Conservation (phyloP, 306 rosid genomes). For the Dalbergia oliveri region DNA sequence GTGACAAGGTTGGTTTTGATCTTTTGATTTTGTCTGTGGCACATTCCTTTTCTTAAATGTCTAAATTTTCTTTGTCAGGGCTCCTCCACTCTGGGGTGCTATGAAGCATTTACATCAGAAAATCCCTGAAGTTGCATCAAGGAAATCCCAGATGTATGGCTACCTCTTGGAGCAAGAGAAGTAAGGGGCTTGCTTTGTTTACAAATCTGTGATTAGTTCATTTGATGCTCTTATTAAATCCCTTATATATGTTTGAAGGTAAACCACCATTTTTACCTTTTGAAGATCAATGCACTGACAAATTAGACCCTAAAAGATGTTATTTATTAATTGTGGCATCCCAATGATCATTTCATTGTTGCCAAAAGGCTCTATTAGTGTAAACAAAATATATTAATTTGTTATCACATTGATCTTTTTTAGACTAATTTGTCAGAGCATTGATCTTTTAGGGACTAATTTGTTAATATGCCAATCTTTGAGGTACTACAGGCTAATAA, state of each 20-base stretch:
- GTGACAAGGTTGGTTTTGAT: conserved; percentile 75
- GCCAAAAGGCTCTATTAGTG: too few species aligned
- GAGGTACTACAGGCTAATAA: too few species aligned
- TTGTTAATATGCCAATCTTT: too few species aligned
- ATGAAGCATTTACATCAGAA: conserved; percentile 85
- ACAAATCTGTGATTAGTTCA: conserved; percentile 10
- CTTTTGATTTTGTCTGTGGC: conserved; percentile 7
- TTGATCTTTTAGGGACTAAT: too few species aligned
- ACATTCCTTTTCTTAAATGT: background rate
- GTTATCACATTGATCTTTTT: too few species aligned
- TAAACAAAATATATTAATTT: too few species aligned
- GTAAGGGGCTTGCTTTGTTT: conserved; percentile 56
- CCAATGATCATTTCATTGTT: too few species aligned
- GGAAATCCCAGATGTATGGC: conserved; percentile 88
- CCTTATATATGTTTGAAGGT: background rate
- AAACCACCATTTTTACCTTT: too few species aligned
- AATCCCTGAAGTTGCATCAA: conserved; percentile 91
- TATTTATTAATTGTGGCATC: too few species aligned
- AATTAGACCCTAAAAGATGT: too few species aligned
- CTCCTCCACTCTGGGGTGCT: conserved; percentile 92
- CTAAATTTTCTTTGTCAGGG: conserved; percentile 47
- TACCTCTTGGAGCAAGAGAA: conserved; percentile 86
- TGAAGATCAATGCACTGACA: too few species aligned
- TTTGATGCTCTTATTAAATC: conserved; percentile 5
- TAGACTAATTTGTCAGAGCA: too few species aligned